A percentile compares a stretch with the other conserved stretches of the same genome.
These are phyloP conservation scores for Cicer yamashitae DNA, from an alignment of 306 rosid genomes.

Conservation along the genomic window DNA sequence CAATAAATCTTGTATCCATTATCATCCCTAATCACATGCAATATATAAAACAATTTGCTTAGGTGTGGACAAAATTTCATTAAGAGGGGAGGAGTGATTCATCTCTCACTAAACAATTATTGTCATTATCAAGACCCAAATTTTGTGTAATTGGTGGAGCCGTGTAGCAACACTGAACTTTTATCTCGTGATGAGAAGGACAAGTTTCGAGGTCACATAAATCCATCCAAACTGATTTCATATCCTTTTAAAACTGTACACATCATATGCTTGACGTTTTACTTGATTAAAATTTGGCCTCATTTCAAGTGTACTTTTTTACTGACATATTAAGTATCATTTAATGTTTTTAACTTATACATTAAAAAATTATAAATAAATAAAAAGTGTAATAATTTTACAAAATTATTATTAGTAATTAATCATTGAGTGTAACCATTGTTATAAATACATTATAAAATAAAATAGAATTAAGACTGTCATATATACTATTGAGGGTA, in stretches of 20 bases:
- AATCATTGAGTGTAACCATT: too few species aligned
- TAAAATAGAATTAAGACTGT: too few species aligned
- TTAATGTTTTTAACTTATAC: too few species aligned
- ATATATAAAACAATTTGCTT: neutral
- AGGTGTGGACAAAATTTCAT: neutral
- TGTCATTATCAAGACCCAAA: conserved; percentile 7
- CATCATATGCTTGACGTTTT: neutral
- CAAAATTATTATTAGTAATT: too few species aligned
- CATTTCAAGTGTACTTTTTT: too few species aligned
- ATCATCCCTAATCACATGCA: neutral
- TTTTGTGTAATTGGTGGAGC: neutral
- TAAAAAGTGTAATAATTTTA: too few species aligned
- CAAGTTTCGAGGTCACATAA: conserved; percentile 1
- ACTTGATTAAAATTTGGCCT: too few species aligned
- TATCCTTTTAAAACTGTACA: neutral
- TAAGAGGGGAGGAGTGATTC: neutral
- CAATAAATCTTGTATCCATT: too few species aligned
- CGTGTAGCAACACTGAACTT: neutral
- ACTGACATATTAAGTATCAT: too few species aligned
- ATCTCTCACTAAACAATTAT: neutral
- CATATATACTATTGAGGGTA: too few species aligned
- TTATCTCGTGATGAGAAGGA: conserved; percentile 11
- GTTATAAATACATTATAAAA: too few species aligned
- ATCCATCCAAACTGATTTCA: neutral
- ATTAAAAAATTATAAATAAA: too few species aligned